Evolutionary conservation across 2,329 filamentous ascomycete genomes (phyloP).

Genomic region (Penicillium sp.): DNA sequence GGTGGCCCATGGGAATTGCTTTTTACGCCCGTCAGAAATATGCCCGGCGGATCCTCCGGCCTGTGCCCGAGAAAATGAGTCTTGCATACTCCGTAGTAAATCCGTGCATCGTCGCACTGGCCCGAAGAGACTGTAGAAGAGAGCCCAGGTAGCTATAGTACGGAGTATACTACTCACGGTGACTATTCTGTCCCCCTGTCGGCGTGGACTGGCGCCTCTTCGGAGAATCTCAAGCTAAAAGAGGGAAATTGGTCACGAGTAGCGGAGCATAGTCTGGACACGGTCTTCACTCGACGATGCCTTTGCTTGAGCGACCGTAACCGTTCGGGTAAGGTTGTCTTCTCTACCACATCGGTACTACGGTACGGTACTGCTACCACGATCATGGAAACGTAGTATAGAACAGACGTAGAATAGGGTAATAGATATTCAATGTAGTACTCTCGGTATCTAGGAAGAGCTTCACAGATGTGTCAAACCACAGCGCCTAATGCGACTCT

Average conservation of each 20-base stretch:
- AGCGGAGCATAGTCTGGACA: not conserved
- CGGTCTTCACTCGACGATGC: not conserved
- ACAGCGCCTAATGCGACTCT: not conserved
- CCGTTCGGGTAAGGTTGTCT: not conserved
- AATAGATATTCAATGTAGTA: not conserved
- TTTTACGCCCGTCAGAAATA: not conserved
- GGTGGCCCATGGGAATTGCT: not conserved
- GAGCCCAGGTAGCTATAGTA: not conserved
- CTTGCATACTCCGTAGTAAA: slow-evolving; percentile 1
- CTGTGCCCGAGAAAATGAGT: not conserved
- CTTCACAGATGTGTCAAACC: not conserved
- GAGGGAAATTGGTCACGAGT: slow-evolving; percentile 15
- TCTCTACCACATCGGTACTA: not conserved
- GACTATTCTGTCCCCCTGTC: not conserved
- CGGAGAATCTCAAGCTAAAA: slow-evolving; percentile 17
- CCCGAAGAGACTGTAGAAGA: not conserved
- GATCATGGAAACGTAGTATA: not conserved
- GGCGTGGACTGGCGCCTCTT: not conserved
- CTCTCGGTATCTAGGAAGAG: not conserved
- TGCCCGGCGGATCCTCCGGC: slow-evolving; percentile 2
- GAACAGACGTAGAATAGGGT: not conserved
- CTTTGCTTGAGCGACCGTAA: not conserved
- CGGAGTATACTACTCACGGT: not conserved
- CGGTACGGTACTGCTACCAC: not conserved
- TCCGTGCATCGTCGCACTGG: not conserved